Evolutionary conservation across 2,329 filamentous ascomycete species (phyloP), one percentile per base, ranked within the genome.

Genomic region (Onygenales sp.): DNA sequence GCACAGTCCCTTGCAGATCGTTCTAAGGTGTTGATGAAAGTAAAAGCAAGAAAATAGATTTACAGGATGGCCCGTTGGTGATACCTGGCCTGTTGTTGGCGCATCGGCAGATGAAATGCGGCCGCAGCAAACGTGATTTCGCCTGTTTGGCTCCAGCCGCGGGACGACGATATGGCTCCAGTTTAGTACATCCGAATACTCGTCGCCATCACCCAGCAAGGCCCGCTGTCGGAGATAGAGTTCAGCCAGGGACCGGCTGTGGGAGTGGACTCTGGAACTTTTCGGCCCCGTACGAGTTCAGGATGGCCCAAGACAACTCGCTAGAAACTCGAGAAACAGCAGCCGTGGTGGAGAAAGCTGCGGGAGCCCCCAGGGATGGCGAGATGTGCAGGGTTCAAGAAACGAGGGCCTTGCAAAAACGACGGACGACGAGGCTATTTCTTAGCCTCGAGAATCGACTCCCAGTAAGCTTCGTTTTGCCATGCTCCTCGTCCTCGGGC

Each of bases 71-170:
- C 14, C 33, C 32, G 13, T 33, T 21, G 7, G 33, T 49, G 17
- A 49, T 10, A 21, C 10, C 2, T n/a, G 36, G 36, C 13, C 32
- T 39, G 34, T 49, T 49, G 47, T 27, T 27, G 36, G 36, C 40
- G 21, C 36, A 36, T 49, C 46, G 46, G 46, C 36, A 49, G 46
- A 40, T 49, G 46, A 48, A 48, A 37, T 48, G 33, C 17, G 34
- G 33, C 27, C 27, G 45, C 34, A 49, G 46, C 17, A 39, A 34
- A 32, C 3, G 36, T 13, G 34, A 39, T 37, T 39, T 40, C 47
- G 47, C 36, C 34, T 27, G 4, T 3, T 31, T 49, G 21, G 14
- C 9, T 21, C 47, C 36, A 40, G 21, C 21, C 47, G 17, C 47
- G 47, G 47, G 45, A 48, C 45, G 11, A 2, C 43, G 40, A n/a